Base-by-base conservation (phyloP, 2,329 filamentous ascomycete species). In the Paracamarosporium sp. region DNA sequence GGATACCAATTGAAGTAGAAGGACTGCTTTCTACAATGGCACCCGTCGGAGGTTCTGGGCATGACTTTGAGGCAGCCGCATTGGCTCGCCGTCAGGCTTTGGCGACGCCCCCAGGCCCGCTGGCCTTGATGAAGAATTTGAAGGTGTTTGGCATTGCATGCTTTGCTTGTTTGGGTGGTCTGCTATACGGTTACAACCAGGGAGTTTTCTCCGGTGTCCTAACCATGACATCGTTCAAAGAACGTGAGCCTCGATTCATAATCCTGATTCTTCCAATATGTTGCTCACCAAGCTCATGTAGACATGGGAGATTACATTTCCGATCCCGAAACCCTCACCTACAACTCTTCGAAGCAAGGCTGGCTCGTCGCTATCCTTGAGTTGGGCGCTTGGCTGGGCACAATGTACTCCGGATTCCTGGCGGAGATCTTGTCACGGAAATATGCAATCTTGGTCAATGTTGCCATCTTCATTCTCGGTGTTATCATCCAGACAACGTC, bases 351-450 rank as follows among this genome's bases (percentile, higher is more conserved):
- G 3, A 77, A 79, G 56, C 77, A 81, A 56, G 81, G 80, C 30
- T 82, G 80, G 80, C 71, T 82, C 20, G 80, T 79, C 0, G 82
- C 89, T 2, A 91, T 92, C 62, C 85, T 93, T 25, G 89, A 92
- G 70, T 83, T 93, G 1, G 90, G 90, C 51, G 90, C 90, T 41
- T 93, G 90, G 90, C 70, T 91, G n/a, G 90, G 90, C 35, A 86
- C 88, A 0, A 75, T 93, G 3, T 80, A 89, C 38, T 90, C 86
- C 2, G 88, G 90, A 1, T 89, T 89, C 67, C 73, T 92, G n/a
- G 90, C 90, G 17, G 90, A 93, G 69, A 80, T 83, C 3, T 73
- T 88, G 48, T 90, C 87, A 1, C 83, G 90, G 45, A 92, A 92
- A 73, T 88, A 88, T 61, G 84, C 86, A 6, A 87, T 92, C 54